phyloP scores from a whole-genome alignment of 2,329 filamentous ascomycete species.

The Calycina herbarum region DNA sequence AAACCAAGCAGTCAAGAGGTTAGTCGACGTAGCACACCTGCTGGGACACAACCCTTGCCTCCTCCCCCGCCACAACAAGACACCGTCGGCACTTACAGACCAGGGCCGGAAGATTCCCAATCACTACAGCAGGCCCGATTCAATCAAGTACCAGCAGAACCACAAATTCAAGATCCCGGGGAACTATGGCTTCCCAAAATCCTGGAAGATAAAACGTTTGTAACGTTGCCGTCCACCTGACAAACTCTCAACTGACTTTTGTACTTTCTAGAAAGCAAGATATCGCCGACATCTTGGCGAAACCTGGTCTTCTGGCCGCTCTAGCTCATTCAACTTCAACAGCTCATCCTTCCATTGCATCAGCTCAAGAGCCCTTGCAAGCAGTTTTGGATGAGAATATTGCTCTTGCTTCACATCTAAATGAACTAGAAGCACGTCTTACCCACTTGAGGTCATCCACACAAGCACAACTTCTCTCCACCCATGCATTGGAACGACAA shows the following conservation, averaged over 20 bases:
- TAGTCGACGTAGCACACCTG: conserved; percentile 66
- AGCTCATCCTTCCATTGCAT: conserved; percentile 69
- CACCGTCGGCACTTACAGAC: conserved; percentile 24
- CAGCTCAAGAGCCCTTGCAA: conserved; percentile 65
- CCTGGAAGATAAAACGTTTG: conserved; percentile 80
- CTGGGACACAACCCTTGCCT: conserved; percentile 40
- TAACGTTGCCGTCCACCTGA: conserved; percentile 31
- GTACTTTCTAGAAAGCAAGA: conserved; percentile 66
- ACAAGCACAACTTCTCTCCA: conserved; percentile 77
- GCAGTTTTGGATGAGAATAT: conserved; percentile 70
- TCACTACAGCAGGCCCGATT: conserved; percentile 26
- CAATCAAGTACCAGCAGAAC: conserved; percentile 34
- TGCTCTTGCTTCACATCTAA: conserved; percentile 63
- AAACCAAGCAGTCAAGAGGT: conserved; percentile 70
- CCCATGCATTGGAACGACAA: conserved; percentile 86
- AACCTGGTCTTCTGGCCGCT: conserved; percentile 68
- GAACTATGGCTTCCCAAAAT: conserved; percentile 77
- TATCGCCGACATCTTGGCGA: conserved; percentile 67
- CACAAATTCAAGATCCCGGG: conserved; percentile 55
- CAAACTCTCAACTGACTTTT: conserved; percentile 20
- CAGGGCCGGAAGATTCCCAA: conserved; percentile 22
- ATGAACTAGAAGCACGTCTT: conserved; percentile 58
- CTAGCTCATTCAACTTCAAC: conserved; percentile 67
- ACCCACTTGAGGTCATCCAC: conserved; percentile 65
- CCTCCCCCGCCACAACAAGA: conserved; percentile 31